Evolutionary conservation across 2,329 filamentous ascomycete genomes (phyloP), one percentile per base, ranked within the genome.

Genomic region (Nemania serpens): DNA sequence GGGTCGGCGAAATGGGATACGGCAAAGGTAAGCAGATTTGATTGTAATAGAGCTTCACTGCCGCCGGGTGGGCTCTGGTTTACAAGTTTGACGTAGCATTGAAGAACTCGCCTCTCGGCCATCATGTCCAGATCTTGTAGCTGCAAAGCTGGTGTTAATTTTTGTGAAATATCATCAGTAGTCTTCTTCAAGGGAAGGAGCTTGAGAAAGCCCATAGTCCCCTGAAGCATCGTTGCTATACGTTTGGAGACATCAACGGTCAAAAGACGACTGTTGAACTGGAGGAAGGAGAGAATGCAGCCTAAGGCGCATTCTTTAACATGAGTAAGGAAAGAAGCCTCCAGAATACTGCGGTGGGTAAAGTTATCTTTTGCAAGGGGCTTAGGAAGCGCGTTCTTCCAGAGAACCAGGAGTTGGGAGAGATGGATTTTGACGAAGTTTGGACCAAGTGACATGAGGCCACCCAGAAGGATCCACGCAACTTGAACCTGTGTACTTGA

Each of bases 401-500:
- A 99, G 6, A 99, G 80, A 9, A 99, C 80, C 58, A 99, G 86
- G 20, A 99, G 82, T 72, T 99, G 95, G 2, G 93, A 94, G 7
- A 99, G 83, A 76, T 99, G 95, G 22, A 98, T 98, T 77, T 99
- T 99, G 75, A 98, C 94, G 75, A 99, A 99, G 75, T 97, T 98
- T 3, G 95, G 94, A 0, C 95, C 95, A 0, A 99, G 83, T 0
- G 93, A 93, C 94, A 98, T 98, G 56, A 99, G 79, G 0, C 96
- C 95, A 39, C 96, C 95, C 48, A 99, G 96, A 59, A 99, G 80
- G 49, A 96, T 96, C 94, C 95, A 99, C 5, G 95, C 95, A 2
- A 99, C 93, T 73, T 99, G 95, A 22, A 99, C 93, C 72, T 99
- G 95, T 1, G 93, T 97, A 70, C 91, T 91, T 6, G 95, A 96